These are phyloP conservation scores for Penicillium corylophilum DNA, from an alignment of 2,329 filamentous ascomycete species.

Conservation along the genomic window DNA sequence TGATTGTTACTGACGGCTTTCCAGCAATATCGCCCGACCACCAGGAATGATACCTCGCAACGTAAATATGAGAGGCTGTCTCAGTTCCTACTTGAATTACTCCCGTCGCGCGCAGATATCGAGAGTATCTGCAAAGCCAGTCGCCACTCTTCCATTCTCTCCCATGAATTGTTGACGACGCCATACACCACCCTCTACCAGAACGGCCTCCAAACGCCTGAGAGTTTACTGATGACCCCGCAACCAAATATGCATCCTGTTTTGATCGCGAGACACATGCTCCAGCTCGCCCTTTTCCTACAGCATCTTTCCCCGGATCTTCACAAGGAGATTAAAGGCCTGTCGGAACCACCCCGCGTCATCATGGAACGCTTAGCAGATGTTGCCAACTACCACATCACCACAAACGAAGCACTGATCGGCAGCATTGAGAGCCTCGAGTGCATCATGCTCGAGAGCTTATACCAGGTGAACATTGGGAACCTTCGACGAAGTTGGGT, in stretches of 20 bases:
- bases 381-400: constrained; percentile 33
- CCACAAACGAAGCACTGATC: constrained; percentile 41
- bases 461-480: constrained; percentile 40
- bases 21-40: too few relatives aligned
- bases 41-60: too few relatives aligned
- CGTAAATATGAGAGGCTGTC: constrained; percentile 25
- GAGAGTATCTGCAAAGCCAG: constrained; percentile 36
- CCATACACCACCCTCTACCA: constrained; percentile 31
- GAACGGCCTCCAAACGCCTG: constrained; percentile 29
- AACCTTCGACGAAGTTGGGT: constrained; percentile 45
- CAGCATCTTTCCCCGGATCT: constrained; percentile 45
- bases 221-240: constrained; percentile 23
- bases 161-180: constrained; percentile 38
- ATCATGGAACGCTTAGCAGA: constrained; percentile 33
- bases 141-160: constrained; percentile 30
- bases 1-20: too few relatives aligned
- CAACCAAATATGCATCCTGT: constrained; percentile 46
- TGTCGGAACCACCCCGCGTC: constrained; percentile 14
- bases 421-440: constrained; percentile 43
- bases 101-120: constrained; percentile 43
- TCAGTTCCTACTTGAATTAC: constrained; percentile 35
- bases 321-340: constrained; percentile 11
- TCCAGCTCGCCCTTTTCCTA: constrained; percentile 49
- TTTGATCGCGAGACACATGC: constrained; percentile 49
- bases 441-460: constrained; percentile 44